Evolutionary conservation across 768 basidiomycete species (phyloP).

Genomic region (Boletus tylopilopsis): DNA sequence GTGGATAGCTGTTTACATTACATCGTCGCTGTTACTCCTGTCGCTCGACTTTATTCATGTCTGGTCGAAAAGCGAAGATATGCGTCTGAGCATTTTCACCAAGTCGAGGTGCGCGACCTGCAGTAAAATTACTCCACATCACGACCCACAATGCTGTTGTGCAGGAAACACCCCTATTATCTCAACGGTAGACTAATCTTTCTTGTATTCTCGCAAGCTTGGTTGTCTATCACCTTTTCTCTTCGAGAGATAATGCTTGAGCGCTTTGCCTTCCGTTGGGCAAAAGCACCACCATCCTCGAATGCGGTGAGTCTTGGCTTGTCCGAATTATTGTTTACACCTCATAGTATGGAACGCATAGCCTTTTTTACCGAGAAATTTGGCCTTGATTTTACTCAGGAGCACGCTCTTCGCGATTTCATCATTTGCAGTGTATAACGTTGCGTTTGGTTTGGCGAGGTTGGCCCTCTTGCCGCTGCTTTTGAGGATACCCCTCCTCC

Average conservation of each 20-base stretch:
- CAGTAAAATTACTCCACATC: not conserved
- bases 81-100: constrained; percentile 54
- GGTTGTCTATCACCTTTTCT: constrained; percentile 43
- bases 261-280: constrained; percentile 50
- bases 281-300: constrained; percentile 11
- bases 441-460: constrained; percentile 46
- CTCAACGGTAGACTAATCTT: constrained; percentile 68
- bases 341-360: not conserved
- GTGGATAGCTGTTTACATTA: constrained; percentile 43
- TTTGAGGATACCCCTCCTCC: constrained; percentile 52
- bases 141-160: not conserved
- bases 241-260: constrained; percentile 63
- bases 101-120: constrained; percentile 56
- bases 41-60: constrained; percentile 40
- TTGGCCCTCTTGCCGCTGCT: constrained; percentile 47
- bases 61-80: constrained; percentile 30
- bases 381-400: constrained; percentile 31
- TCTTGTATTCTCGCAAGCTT: constrained; percentile 50
- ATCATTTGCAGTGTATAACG: constrained; percentile 37
- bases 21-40: constrained; percentile 44
- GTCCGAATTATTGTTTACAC: not conserved
- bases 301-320: constrained; percentile 17
- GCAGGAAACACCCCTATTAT: constrained; percentile 71
- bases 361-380: constrained; percentile 21
- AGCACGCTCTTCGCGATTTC: constrained; percentile 40